Evolutionary conservation across 1,284 basidiomycete species (phyloP).

Genomic region (Cryptococcus sp.): DNA sequence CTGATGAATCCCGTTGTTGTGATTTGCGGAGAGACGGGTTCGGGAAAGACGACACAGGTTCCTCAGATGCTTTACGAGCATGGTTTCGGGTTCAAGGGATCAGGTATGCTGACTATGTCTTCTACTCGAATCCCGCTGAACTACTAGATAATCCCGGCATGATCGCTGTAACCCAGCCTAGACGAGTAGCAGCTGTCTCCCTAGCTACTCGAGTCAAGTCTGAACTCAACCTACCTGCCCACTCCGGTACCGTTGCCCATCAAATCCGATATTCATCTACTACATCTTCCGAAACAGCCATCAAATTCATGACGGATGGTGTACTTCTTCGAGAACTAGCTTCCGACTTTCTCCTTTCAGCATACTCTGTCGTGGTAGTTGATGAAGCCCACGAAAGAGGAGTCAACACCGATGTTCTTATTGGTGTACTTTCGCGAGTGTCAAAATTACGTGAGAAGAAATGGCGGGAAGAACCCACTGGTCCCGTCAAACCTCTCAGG

Average conservation of each 20-base stretch:
- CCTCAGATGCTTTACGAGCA: conserved; percentile 91
- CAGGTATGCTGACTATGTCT: conserved; percentile 55
- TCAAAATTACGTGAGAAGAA: conserved; percentile 79
- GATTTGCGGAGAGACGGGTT: conserved; percentile 83
- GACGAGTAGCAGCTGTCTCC: conserved; percentile 94
- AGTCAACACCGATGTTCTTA: conserved; percentile 96
- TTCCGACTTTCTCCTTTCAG: conserved; percentile 79
- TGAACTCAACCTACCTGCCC: conserved; percentile 69
- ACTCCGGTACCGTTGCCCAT: conserved; percentile 76
- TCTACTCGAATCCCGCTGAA: background rate
- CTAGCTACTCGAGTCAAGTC: conserved; percentile 88
- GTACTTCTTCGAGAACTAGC: conserved; percentile 90
- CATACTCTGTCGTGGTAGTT: conserved; percentile 91
- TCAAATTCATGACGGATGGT: conserved; percentile 99
- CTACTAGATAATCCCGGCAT: conserved; percentile 86
- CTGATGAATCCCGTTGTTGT: conserved; percentile 73
- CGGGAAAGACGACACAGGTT: conserved; percentile 97
- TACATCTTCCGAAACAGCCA: conserved; percentile 77
- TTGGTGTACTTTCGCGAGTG: conserved; percentile 91
- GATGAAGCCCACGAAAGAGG: conserved; percentile 98
- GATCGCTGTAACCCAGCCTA: conserved; percentile 96
- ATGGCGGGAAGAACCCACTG: conserved; percentile 60
- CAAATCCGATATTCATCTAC: conserved; percentile 97
- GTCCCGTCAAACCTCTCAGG: conserved; percentile 64
- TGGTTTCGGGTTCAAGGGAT: conserved; percentile 80